phyloP scores from a whole-genome alignment of 2,329 filamentous ascomycete genomes.

The Zymoseptoria passerinii region DNA sequence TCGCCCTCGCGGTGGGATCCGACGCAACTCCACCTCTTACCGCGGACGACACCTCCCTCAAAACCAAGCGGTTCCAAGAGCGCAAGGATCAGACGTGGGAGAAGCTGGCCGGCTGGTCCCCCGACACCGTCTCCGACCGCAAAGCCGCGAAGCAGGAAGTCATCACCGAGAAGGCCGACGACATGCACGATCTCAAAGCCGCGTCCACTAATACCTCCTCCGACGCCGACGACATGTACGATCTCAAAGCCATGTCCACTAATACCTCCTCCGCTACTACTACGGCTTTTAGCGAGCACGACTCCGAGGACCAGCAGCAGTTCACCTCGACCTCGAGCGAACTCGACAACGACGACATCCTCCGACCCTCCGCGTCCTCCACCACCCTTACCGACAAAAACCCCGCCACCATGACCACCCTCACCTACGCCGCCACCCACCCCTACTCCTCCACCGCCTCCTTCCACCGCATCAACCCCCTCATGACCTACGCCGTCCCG shows the following conservation, averaged over 20 bases:
- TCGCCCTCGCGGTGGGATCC: neutral
- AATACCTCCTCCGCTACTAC: neutral
- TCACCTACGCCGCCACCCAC: neutral
- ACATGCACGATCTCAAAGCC: neutral
- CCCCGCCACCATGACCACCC: neutral
- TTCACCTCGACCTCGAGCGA: neutral
- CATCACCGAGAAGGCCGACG: neutral
- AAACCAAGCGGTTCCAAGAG: neutral
- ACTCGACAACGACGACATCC: neutral
- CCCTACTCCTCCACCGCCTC: neutral
- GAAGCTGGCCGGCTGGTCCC: neutral
- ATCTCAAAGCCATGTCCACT: neutral
- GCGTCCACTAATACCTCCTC: neutral
- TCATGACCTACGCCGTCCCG: neutral
- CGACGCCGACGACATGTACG: neutral
- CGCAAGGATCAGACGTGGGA: neutral
- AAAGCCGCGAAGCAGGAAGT: neutral
- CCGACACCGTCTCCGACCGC: neutral
- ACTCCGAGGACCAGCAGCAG: neutral
- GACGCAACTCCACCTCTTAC: neutral
- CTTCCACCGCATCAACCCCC: neutral
- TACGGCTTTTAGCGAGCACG: neutral
- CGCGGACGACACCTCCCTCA: neutral
- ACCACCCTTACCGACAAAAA: neutral
- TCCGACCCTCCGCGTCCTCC: conserved; percentile 51